These are phyloP conservation scores for carrot (Daucus carota) DNA, from an alignment of 129 eudicot genomes.

Conservation along the genomic window DH1_v3.0 NC_030382.2:47323001-47323500, in stretches of 20 bases:
- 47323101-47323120: too few species aligned
- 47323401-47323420: too few species aligned
- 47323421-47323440: too few species aligned
- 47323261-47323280: background rate
- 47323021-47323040: too few species aligned
- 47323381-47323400: background rate
- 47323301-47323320: background rate
- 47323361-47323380: background rate
- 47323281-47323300: background rate
- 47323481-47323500: background rate
- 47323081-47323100: too few species aligned
- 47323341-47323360: background rate
- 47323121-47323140: too few species aligned
- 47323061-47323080: too few species aligned
- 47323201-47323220: background rate
- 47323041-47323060: too few species aligned
- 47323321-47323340: constrained; percentile 2
- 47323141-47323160: too few species aligned
- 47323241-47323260: background rate
- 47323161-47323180: background rate
- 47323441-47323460: too few species aligned
- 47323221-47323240: constrained; percentile 3
- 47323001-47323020: too few species aligned
- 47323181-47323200: background rate
- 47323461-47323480: too few species aligned